A percentile compares a stretch with the other conserved stretches of the same genome.
Conservation (phyloP, 768 basidiomycete species). For the Naematelia encephala region DNA sequence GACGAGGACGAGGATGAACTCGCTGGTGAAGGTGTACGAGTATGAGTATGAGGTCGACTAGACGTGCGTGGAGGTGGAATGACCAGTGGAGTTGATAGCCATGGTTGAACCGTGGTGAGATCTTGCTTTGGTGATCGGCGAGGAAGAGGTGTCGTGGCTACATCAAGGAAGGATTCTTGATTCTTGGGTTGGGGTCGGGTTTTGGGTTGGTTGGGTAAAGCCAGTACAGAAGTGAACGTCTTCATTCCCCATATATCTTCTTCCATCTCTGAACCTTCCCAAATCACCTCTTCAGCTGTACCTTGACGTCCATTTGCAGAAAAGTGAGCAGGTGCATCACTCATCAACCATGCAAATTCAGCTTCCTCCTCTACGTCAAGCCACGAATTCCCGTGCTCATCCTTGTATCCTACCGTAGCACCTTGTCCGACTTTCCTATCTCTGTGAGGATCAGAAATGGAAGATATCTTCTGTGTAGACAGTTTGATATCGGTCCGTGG, state of each 20-base stretch:
- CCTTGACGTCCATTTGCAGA: conserved; percentile 1
- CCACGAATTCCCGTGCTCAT: conserved; percentile 35
- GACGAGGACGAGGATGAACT: background rate
- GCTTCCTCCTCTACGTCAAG: conserved; percentile 44
- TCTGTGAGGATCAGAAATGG: background rate
- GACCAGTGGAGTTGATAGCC: background rate
- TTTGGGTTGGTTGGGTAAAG: conserved; percentile 16
- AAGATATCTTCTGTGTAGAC: conserved; percentile 5
- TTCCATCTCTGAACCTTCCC: conserved; percentile 4
- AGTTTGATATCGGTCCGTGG: background rate
- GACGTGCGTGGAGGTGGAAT: conserved; percentile 1
- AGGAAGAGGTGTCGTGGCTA: background rate
- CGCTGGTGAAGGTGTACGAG: conserved; percentile 4
- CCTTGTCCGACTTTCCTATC: conserved; percentile 18
- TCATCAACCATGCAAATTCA: conserved; percentile 45
- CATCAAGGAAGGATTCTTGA: background rate
- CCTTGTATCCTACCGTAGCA: conserved; percentile 15
- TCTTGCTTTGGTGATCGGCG: background rate
- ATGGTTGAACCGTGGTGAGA: background rate
- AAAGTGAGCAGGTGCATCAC: conserved; percentile 16
- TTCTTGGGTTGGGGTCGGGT: background rate
- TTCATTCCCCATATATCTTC: conserved; percentile 34
- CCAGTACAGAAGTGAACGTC: conserved; percentile 29
- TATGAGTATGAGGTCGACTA: background rate
- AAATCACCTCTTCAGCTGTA: conserved; percentile 3